Evolutionary conservation across 345 rosid species (phyloP).

Genomic region (Leavenworthia alabamica): DNA sequence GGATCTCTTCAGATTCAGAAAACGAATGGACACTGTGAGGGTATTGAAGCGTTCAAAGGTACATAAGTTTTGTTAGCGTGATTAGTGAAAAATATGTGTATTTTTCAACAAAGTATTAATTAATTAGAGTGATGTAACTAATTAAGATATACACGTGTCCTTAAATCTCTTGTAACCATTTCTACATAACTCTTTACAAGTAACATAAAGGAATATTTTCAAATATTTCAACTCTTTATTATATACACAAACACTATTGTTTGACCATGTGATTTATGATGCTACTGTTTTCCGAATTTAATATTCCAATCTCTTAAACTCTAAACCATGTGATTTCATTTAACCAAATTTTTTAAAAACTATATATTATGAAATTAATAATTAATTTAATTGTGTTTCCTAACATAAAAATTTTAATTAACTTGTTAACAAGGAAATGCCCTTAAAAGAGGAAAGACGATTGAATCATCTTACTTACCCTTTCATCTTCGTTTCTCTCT

Average conservation of each 20-base stretch:
- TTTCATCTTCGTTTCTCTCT: neutral
- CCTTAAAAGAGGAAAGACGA: slow-evolving; percentile 27
- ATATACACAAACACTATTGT: neutral
- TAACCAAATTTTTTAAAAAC: neutral
- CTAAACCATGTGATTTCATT: neutral
- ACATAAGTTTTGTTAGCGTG: slow-evolving; percentile 16
- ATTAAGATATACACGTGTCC: neutral
- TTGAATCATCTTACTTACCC: slow-evolving; percentile 27
- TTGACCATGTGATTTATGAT: slow-evolving; percentile 10
- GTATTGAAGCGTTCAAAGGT: slow-evolving; percentile 34
- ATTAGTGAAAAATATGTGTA: slow-evolving; percentile 1
- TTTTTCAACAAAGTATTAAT: slow-evolving; percentile 9
- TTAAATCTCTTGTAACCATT: too few species aligned
- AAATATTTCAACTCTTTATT: slow-evolving; percentile 8
- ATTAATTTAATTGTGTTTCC: neutral
- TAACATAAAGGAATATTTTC: slow-evolving; percentile 23
- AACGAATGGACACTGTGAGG: slow-evolving; percentile 2
- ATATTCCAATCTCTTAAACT: slow-evolving; percentile 18
- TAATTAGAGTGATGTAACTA: neutral
- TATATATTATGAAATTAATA: neutral
- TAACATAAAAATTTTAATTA: slow-evolving; percentile 14
- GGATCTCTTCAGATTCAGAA: slow-evolving; percentile 23
- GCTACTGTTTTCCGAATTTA: slow-evolving; percentile 13
- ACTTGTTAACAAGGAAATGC: slow-evolving; percentile 31
- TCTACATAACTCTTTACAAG: too few species aligned